Base-by-base conservation (phyloP, 208 protist genomes). In the Crithidia bombi region DNA sequence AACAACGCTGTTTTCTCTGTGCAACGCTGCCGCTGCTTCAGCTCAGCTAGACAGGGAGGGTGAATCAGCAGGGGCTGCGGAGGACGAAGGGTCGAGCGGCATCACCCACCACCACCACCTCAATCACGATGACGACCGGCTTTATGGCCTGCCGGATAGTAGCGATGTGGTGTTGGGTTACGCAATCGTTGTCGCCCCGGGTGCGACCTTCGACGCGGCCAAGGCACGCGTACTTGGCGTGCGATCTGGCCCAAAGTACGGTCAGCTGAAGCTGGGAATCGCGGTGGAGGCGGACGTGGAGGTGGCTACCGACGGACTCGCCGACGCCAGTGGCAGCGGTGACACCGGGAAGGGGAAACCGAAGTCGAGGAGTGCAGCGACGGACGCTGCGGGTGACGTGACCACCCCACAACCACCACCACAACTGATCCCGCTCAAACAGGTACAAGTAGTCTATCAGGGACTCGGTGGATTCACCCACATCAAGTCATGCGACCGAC, bases 231-330 rank as follows among this genome's bases (percentile, higher is more conserved):
- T 73, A 41, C 57, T 91, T 19, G 89, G 89, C 17, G 83, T 94
- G 15, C 74, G 65, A 26, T 78, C 83, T 0, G 91, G 91, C 1
- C 87, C 87, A 9, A 81, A 91, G 71, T 94, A 85, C 59, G 83
- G 75, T 1, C 73, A 79, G 23, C 78, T 96, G 5, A 94, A 96
- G 69, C 75, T 79, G 15, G 85, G 85, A 26, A 64, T 71, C 7
- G 26, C 83, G 0, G 86, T 95, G 14, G 61, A 70, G 52, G 73
- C 52, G 33, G 81, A 85, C 39, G 55, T 15, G 4, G 63, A 64
- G n/a, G 49, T 57, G 14, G 23, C 14, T 12, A 25, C 23, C 5
- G 36, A 2, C 25, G 39, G 1, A 15, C n/a, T n/a, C n/a, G n/a
- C n/a, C 7, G 43, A 19, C 14, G 43, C 12, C 19, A 49, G n/a